These are phyloP conservation scores for Cadophora luteo-olivacea DNA, from an alignment of 2,329 filamentous ascomycete genomes.

Conservation along the genomic window DNA sequence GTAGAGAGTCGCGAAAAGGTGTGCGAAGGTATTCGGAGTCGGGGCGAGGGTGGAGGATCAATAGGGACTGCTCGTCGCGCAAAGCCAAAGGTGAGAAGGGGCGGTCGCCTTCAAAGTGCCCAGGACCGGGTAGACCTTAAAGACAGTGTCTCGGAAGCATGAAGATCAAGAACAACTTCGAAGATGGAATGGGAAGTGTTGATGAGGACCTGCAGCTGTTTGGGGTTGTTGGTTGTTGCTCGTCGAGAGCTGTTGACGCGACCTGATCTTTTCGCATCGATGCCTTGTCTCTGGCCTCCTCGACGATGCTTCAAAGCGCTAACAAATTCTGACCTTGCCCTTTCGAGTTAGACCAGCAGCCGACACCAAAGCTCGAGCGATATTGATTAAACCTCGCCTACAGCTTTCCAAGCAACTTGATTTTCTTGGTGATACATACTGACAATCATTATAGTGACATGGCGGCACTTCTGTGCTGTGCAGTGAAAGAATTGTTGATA, in stretches of 20 bases:
- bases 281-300: slow-evolving; percentile 10
- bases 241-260: slow-evolving; percentile 11
- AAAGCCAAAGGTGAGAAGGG: slow-evolving; percentile 26
- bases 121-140: slow-evolving; percentile 15
- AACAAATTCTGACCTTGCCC: neutral
- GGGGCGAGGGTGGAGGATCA: neutral
- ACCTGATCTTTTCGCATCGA: slow-evolving; percentile 14
- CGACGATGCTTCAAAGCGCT: neutral
- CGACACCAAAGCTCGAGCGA: neutral
- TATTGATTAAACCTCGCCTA: neutral
- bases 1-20: neutral
- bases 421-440: neutral
- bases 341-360: neutral
- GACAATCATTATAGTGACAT: no score
- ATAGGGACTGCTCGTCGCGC: slow-evolving; percentile 24
- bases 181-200: neutral
- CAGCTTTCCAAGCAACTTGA: neutral
- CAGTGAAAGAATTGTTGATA: neutral
- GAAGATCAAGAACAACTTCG: slow-evolving; percentile 13
- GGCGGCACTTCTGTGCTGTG: no score
- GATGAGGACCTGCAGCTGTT: neutral
- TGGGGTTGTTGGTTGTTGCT: slow-evolving; percentile 4
- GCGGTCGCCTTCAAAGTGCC: slow-evolving; percentile 26
- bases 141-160: slow-evolving; percentile 12
- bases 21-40: neutral